Base-by-base conservation (phyloP, 148 eudicot genomes). In the Salicornia ramosissima region DNA sequence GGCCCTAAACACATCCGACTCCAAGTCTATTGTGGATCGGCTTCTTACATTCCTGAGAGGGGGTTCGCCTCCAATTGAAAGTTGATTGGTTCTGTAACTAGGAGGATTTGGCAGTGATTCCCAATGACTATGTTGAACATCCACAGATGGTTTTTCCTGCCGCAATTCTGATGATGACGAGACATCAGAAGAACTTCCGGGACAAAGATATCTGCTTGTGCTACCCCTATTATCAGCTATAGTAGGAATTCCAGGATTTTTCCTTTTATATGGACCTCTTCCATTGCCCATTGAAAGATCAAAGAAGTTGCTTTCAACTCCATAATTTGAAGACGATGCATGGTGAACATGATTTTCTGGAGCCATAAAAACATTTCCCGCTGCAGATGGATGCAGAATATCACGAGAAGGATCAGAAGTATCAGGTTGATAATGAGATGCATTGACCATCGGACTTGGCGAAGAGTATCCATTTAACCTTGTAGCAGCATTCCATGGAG, bases 1-100 rank as follows among this genome's bases (percentile, higher is more conserved):
- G 45, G 85, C 67, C 70, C 87, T 77, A 65, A 70, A 76, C 26
- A 80, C 45, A 46, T 82, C 80, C 10, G 79, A 58, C 67, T 87
- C 90, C 77, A 78, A 70, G 58, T 87, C 90, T 77, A 83, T 34
- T 50, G 85, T 59, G 64, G 86, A 55, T 67, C 90, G 80, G 69
- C 89, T 89, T 80, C 96, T 84, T 66, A 92, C 96, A 80, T 92
- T 92, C 81, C 93, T 82, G 16, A 46, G 51, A 72, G 90, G 74
- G 65, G 75, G 71, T 64, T 89, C 92, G 67, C 80, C 77, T 22
- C 86, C 87, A 67, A 77, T 68, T 22, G 90, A 76, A 62, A 81
- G 76, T 73, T 81, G 79, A 73, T 67, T 80, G 63, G 66, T 59
- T 70, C 87, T 65, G 64, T 80, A 82, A 66, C 71, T 67, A 8